A percentile compares a stretch with the other conserved stretches of the same genome.
phyloP scores from a whole-genome alignment of 495 filamentous ascomycete species.

The Pyronema omphalodes region DNA sequence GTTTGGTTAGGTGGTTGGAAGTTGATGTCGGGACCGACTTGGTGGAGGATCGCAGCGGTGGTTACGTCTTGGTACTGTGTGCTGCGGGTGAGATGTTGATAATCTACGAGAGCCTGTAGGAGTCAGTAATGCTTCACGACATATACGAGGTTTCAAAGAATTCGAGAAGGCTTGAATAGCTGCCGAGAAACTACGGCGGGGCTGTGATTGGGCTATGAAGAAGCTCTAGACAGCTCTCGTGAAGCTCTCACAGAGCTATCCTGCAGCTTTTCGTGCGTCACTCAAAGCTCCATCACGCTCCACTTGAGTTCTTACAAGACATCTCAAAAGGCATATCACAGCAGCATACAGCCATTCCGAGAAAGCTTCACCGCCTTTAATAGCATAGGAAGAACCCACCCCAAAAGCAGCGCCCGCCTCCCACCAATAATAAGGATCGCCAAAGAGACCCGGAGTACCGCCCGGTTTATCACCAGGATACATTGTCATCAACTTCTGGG shows the following conservation, averaged over 20 bases:
- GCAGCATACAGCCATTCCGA: too few relatives aligned
- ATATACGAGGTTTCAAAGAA: not conserved
- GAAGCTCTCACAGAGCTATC: too few relatives aligned
- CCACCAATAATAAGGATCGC: constrained; percentile 50
- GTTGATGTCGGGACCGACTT: constrained; percentile 45
- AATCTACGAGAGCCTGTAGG: constrained; percentile 45
- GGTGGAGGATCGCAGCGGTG: constrained; percentile 47
- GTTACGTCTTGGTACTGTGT: constrained; percentile 50
- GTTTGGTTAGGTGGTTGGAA: constrained; percentile 75
- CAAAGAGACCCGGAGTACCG: constrained; percentile 39
- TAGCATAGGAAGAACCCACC: constrained; percentile 1
- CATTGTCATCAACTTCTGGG: constrained; percentile 48
- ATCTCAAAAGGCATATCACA: too few relatives aligned
- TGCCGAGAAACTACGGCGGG: not conserved
- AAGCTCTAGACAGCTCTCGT: too few relatives aligned
- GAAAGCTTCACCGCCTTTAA: too few relatives aligned
- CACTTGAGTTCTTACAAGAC: too few relatives aligned
- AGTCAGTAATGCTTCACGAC: not conserved
- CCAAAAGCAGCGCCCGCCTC: constrained; percentile 34
- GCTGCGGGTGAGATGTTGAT: constrained; percentile 70
- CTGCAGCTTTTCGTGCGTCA: too few relatives aligned
- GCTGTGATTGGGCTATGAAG: too few relatives aligned
- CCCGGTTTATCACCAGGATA: constrained; percentile 50
- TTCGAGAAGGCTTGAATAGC: not conserved
- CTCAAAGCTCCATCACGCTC: too few relatives aligned